phyloP scores from a whole-genome alignment of 2,329 filamentous ascomycete genomes.

The Gremmenia infestans region DNA sequence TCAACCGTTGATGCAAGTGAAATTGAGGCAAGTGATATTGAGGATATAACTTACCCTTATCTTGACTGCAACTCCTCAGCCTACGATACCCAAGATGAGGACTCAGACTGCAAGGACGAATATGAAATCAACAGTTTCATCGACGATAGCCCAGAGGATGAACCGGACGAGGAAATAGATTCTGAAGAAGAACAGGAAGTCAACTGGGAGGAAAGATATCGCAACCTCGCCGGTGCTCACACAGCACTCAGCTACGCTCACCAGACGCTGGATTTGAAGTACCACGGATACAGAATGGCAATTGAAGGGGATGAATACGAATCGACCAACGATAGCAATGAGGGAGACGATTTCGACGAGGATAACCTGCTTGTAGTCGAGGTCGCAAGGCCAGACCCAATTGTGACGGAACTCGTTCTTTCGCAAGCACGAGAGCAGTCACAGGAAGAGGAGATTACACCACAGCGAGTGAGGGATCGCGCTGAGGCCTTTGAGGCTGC shows the following conservation, averaged over 20 bases:
- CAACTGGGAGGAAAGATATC: conserved; percentile 20
- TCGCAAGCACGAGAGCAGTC: conserved; percentile 16
- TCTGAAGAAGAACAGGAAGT: conserved; percentile 14
- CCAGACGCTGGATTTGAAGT: not conserved
- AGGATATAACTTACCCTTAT: conserved; percentile 10
- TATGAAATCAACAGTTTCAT: conserved; percentile 21
- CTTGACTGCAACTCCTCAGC: conserved; percentile 26
- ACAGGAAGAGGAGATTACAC: conserved; percentile 19
- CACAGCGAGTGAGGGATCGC: conserved; percentile 9
- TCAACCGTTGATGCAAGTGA: not conserved
- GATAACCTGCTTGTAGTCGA: conserved; percentile 15
- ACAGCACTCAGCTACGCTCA: conserved; percentile 1
- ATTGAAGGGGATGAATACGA: conserved; percentile 15
- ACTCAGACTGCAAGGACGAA: conserved; percentile 13
- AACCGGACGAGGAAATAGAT: conserved; percentile 5
- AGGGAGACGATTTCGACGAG: conserved; percentile 11
- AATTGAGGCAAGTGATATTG: not conserved
- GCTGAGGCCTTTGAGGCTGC: conserved; percentile 37
- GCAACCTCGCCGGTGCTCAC: conserved; percentile 1
- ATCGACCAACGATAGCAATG: not conserved
- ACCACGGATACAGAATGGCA: conserved; percentile 13
- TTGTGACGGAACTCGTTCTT: conserved; percentile 19
- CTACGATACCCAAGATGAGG: conserved; percentile 27
- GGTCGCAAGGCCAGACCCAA: conserved; percentile 10
- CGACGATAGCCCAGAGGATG: conserved; percentile 9